Evolutionary conservation across 352 stramenopile genomes (phyloP), one percentile per base, ranked within the genome.

Genomic region (Stephanocyclus meneghinianus): DNA sequence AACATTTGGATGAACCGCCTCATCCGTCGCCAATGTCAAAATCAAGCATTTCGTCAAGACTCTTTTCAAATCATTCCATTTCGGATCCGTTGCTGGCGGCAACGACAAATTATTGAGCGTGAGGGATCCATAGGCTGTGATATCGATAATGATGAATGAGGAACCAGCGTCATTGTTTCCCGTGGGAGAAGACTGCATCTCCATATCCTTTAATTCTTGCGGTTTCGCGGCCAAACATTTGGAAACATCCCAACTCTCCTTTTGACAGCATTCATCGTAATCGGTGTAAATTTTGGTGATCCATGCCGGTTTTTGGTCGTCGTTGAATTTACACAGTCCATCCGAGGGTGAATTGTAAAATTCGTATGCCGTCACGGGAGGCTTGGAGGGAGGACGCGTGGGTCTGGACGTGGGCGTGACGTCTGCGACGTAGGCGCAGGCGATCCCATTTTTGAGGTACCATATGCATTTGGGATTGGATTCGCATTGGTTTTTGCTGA

Each of bases 41-140:
- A 63, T 72, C n/a, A 72, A 51, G 30, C 45, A 44, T 57, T 72
- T 72, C 11, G 64, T 72, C 15, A 72, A 55, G 1, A 57, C 64
- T 2, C 51, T 30, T 26, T 72, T 72, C 15, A 72, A 42, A 51
- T 35, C 32, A 18, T 18, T 63, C 30, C 51, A 72, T 10, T 72
- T 18, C 10, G n/a, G 13, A 5, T 50, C 61, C 4, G 32, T 63
- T 13, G 16, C n/a, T 2, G 2, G 2, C 0, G 64, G 64, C 15
- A 72, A n/a, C 2, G 53, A 55, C 50, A 72, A 26, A 11, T 63
- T 63, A 15, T 30, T 15, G 1, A 72, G n/a, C 1, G 50, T 42
- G 4, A 72, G 6, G 1, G 2, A n/a, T 51, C 64, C 64, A 55
- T 42, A 64, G 15, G 37, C 35, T 2, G 48, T 55, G 42, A 72